A percentile compares a stretch with the other conserved stretches of the same genome.
These are phyloP conservation scores for Coix lacrymajobi DNA, from an alignment of 176 grass and related monocot species.

Conservation along the genomic window DNA sequence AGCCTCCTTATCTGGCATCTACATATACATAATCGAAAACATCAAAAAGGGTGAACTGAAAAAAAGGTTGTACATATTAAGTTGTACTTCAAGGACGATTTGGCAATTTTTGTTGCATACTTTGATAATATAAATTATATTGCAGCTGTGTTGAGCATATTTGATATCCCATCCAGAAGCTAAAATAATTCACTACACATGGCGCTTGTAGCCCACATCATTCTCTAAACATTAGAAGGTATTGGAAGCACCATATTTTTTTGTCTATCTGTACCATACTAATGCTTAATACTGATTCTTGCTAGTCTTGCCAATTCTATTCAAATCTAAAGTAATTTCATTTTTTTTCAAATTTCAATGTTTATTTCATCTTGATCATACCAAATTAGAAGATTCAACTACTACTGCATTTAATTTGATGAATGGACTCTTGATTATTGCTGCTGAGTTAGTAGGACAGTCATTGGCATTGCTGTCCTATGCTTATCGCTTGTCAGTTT, in stretches of 20 bases:
- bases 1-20: constrained; percentile 84
- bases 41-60: constrained; percentile 21
- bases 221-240: constrained; percentile 2
- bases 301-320: not conserved
- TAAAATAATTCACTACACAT: not conserved
- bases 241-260: not conserved
- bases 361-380: not conserved
- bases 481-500: not conserved
- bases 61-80: constrained; percentile 5
- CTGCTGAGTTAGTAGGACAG: not conserved
- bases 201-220: not conserved
- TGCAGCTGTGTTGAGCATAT: not conserved
- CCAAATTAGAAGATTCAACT: not conserved
- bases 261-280: not conserved
- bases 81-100: not conserved
- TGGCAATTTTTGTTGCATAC: not conserved
- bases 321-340: not conserved
- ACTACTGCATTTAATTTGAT: not conserved
- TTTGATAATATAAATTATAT: not conserved
- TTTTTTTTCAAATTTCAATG: not conserved
- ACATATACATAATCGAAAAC: constrained; percentile 21
- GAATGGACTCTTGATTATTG: constrained; percentile 11
- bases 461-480: not conserved
- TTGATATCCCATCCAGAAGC: not conserved
- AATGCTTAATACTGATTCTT: constrained; percentile 15